A percentile compares a stretch with the other conserved stretches of the same genome.
phyloP scores from a whole-genome alignment of 78 protist genomes.

The Chrysochromulina parva region DNA sequence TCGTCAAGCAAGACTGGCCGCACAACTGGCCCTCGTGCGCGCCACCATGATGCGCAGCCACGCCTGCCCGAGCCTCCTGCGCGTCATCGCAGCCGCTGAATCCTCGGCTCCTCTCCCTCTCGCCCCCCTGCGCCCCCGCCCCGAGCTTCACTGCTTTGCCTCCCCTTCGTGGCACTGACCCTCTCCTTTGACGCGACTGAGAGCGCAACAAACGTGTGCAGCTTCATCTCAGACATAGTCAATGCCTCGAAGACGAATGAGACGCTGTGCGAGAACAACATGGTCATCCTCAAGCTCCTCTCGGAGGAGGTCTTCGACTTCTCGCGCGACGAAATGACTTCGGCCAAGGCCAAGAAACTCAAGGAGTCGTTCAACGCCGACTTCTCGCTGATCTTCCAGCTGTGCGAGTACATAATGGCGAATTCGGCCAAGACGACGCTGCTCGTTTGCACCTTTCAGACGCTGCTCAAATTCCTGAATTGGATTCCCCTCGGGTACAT shows the following conservation, averaged over 20 bases:
- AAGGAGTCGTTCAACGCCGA: slow-evolving; percentile 84
- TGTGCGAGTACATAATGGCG: slow-evolving; percentile 67
- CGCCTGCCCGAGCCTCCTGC: no score
- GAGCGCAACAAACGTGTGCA: no score
- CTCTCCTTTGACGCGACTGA: no score
- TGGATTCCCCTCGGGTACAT: slow-evolving; percentile 97
- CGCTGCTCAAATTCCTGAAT: slow-evolving; percentile 84
- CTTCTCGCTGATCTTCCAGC: slow-evolving; percentile 82
- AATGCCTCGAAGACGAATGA: slow-evolving; percentile 75
- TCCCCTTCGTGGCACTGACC: no score
- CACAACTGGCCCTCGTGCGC: slow-evolving; percentile 92
- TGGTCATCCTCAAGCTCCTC: slow-evolving; percentile 86
- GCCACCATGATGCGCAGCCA: no score
- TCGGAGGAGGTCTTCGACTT: slow-evolving; percentile 89
- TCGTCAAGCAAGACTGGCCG: slow-evolving; percentile 97
- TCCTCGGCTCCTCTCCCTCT: no score
- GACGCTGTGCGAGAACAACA: slow-evolving; percentile 93
- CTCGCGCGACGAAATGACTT: slow-evolving; percentile 85
- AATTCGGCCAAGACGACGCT: slow-evolving; percentile 51
- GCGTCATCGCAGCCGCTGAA: no score
- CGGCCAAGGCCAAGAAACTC: slow-evolving; percentile 68
- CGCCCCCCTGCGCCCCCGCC: no score
- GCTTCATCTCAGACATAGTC: slow-evolving; percentile 92
- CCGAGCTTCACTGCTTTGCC: no score
- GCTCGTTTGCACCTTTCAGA: slow-evolving; percentile 67